Conservation (phyloP, 2,329 filamentous ascomycete genomes). For the Nothophoma quercina region DNA sequence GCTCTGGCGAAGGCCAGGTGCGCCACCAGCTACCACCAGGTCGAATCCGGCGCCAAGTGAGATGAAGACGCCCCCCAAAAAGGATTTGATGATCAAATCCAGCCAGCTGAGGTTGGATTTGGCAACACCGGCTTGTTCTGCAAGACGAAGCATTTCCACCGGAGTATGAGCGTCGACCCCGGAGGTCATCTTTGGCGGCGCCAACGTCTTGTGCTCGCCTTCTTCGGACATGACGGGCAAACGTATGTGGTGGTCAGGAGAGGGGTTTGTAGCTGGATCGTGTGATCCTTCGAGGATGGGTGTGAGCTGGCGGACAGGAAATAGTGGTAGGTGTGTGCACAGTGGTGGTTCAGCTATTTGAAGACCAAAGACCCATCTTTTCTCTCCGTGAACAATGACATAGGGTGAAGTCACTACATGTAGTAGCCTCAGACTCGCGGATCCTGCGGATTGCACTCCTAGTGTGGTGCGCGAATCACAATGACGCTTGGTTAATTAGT, state of each 20-base stretch:
- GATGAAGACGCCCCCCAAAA: slow-evolving; percentile 41
- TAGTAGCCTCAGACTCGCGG: not conserved
- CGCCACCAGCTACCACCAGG: slow-evolving; percentile 42
- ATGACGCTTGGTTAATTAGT: slow-evolving; percentile 1
- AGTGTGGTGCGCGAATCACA: not conserved
- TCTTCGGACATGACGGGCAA: slow-evolving; percentile 7
- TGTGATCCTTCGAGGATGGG: too few species aligned
- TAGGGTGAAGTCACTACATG: slow-evolving; percentile 5
- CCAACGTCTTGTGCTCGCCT: slow-evolving; percentile 12
- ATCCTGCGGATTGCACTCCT: not conserved
- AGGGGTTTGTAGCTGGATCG: not conserved
- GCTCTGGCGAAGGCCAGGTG: slow-evolving; percentile 27
- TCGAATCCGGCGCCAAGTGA: slow-evolving; percentile 46
- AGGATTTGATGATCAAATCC: slow-evolving; percentile 44
- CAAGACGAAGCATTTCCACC: slow-evolving; percentile 19
- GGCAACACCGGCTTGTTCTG: slow-evolving; percentile 19
- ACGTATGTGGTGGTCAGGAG: not conserved
- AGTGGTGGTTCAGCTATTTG: not conserved
- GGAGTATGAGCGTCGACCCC: slow-evolving; percentile 16
- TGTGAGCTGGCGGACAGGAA: too few species aligned
- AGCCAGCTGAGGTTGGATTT: slow-evolving; percentile 39
- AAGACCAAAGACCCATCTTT: not conserved
- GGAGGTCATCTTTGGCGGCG: slow-evolving; percentile 15
- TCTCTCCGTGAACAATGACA: slow-evolving; percentile 6
- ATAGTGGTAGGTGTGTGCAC: too few species aligned